Conservation (phyloP, 257 asterid genomes). For the Voacanga thouarsii region DNA sequence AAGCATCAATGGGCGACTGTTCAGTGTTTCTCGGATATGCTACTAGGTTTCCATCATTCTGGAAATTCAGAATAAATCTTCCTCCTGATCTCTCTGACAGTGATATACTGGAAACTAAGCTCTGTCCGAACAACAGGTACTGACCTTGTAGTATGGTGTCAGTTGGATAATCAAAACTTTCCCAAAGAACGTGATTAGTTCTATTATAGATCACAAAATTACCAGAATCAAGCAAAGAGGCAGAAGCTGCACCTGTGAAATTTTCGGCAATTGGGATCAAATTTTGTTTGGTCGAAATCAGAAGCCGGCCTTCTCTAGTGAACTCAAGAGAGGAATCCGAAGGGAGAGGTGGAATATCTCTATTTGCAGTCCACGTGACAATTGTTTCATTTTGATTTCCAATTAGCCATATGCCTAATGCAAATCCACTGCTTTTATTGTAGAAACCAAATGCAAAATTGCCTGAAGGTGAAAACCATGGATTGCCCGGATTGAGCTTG, state of each 20-base stretch:
- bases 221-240: conserved; percentile 26
- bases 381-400: not conserved
- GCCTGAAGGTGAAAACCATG: conserved; percentile 26
- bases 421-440: conserved; percentile 19
- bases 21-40: conserved; percentile 17
- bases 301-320: conserved; percentile 15
- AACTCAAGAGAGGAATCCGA: conserved; percentile 18
- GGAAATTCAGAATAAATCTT: conserved; percentile 17
- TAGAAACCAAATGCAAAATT: conserved; percentile 27
- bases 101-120: conserved; percentile 18
- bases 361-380: conserved; percentile 21
- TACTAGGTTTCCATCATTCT: conserved; percentile 27
- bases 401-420: conserved; percentile 23
- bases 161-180: conserved; percentile 21
- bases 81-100: conserved; percentile 19
- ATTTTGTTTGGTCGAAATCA: conserved; percentile 8
- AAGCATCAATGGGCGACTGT: conserved; percentile 3
- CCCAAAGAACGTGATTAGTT: conserved; percentile 12
- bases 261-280: not conserved
- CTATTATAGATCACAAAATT: conserved; percentile 21
- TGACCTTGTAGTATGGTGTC: conserved; percentile 31
- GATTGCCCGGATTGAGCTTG: conserved; percentile 9
- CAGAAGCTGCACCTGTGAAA: conserved; percentile 7
- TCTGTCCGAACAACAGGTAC: conserved; percentile 1
- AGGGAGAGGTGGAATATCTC: conserved; percentile 21